Evolutionary conservation across 139 green algal genomes (phyloP).

Genomic region (Diplosphaera chodatii): DNA sequence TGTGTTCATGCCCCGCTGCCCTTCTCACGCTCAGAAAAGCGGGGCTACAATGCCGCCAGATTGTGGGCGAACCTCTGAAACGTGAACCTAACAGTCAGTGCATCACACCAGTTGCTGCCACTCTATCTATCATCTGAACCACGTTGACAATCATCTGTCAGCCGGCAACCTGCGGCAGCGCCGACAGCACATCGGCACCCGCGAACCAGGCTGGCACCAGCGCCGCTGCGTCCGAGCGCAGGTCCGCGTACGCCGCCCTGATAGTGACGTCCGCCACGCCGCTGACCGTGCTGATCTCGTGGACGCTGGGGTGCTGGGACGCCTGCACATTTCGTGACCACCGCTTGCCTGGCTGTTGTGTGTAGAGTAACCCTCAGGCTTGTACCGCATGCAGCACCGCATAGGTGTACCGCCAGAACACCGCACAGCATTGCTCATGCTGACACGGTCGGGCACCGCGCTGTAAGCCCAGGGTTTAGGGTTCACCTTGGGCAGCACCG

Average conservation of each 20-base stretch:
- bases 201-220: conserved; percentile 17
- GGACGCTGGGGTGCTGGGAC: conserved; percentile 11
- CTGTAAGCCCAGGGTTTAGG: too few species aligned
- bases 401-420: too few species aligned
- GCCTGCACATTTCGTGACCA: not conserved
- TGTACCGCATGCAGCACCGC: too few species aligned
- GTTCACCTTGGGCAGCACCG: conserved; percentile 31
- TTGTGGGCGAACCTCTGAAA: too few species aligned
- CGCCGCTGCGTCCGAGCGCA: conserved; percentile 11
- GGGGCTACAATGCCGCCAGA: too few species aligned
- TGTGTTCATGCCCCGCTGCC: too few species aligned
- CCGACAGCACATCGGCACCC: not conserved
- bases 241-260: conserved; percentile 39
- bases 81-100: too few species aligned
- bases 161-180: not conserved
- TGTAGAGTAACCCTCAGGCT: not conserved
- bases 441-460: too few species aligned
- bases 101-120: too few species aligned
- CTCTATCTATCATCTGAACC: too few species aligned
- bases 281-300: conserved; percentile 12
- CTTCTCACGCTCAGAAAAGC: too few species aligned
- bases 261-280: conserved; percentile 33
- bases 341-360: not conserved
- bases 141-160: too few species aligned
- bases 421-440: not conserved